These are phyloP conservation scores for Astrocystis sublimbata DNA, from an alignment of 495 filamentous ascomycete genomes.

Conservation along the genomic window DNA sequence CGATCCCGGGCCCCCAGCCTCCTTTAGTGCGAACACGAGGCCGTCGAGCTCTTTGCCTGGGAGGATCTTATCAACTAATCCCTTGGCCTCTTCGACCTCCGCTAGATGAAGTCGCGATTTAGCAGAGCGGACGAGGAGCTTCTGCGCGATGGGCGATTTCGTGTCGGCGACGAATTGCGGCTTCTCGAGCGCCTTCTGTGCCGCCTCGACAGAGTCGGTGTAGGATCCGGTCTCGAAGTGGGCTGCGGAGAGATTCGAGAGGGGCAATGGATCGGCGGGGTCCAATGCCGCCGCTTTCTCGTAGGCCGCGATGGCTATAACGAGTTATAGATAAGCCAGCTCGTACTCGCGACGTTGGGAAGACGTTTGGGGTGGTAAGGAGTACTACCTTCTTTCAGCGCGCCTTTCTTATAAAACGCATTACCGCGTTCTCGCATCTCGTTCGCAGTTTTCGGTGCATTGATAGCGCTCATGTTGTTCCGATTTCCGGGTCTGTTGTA, in stretches of 20 bases:
- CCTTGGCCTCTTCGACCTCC: constrained; percentile 23
- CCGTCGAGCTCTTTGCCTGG: background rate
- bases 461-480: no score
- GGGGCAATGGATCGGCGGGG: constrained; percentile 26
- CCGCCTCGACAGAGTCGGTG: constrained; percentile 23
- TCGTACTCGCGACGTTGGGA: background rate
- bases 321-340: background rate
- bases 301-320: constrained; percentile 32
- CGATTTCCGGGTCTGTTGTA: no score
- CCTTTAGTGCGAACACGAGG: constrained; percentile 2
- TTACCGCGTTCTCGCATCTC: background rate
- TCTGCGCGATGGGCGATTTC: constrained; percentile 14
- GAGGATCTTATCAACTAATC: constrained; percentile 16
- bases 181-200: constrained; percentile 24
- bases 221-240: constrained; percentile 40
- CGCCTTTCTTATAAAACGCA: background rate
- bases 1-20: constrained; percentile 8
- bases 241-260: constrained; percentile 39
- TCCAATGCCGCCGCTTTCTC: constrained; percentile 26
- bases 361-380: background rate
- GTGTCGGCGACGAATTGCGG: constrained; percentile 14
- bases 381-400: background rate
- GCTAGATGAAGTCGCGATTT: constrained; percentile 34
- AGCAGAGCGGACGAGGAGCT: constrained; percentile 28
- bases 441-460: background rate